Conservation (phyloP, 2,329 filamentous ascomycete species). For the Pezizomycotina sp. region DNA sequence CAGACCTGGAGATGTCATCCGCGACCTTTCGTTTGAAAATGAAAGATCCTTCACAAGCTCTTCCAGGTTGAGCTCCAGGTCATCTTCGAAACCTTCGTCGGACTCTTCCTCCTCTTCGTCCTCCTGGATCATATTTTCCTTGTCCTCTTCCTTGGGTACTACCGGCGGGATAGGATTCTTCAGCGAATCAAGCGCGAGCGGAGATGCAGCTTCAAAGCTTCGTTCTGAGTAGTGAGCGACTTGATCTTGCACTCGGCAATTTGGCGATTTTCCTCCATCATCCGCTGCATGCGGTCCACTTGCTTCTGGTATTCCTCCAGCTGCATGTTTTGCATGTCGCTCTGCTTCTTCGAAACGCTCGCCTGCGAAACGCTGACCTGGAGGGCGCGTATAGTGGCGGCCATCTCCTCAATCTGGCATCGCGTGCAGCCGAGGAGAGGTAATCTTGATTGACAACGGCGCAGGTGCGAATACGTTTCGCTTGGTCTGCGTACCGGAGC, state of each 20-base stretch:
- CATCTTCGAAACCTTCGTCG: constrained; percentile 43
- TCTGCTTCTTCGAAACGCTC: constrained; percentile 55
- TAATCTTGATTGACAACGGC: constrained; percentile 93
- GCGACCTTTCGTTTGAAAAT: constrained; percentile 73
- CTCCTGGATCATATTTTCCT: constrained; percentile 38
- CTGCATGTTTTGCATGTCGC: constrained; percentile 60
- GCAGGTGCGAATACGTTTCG: constrained; percentile 87
- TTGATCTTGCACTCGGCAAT: constrained; percentile 90
- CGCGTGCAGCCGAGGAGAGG: constrained; percentile 77
- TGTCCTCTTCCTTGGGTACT: constrained; percentile 43
- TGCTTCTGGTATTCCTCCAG: constrained; percentile 89
- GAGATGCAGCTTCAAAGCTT: constrained; percentile 71
- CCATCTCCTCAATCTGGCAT: constrained; percentile 92
- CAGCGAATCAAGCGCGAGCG: constrained; percentile 51
- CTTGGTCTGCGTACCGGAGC: constrained; percentile 90
- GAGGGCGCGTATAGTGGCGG: constrained; percentile 74
- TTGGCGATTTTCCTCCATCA: constrained; percentile 87
- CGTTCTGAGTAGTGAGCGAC: constrained; percentile 75
- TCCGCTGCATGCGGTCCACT: constrained; percentile 74
- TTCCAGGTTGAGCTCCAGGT: constrained; percentile 65
- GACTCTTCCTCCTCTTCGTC: constrained; percentile 38
- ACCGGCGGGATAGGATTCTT: constrained; percentile 63
- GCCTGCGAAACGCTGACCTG: constrained; percentile 59
- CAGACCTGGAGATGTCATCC: constrained; percentile 57
- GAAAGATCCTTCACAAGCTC: constrained; percentile 62